Evolutionary conservation across 257 asterid species (phyloP).

Genomic region (Lycium barbarum): DNA sequence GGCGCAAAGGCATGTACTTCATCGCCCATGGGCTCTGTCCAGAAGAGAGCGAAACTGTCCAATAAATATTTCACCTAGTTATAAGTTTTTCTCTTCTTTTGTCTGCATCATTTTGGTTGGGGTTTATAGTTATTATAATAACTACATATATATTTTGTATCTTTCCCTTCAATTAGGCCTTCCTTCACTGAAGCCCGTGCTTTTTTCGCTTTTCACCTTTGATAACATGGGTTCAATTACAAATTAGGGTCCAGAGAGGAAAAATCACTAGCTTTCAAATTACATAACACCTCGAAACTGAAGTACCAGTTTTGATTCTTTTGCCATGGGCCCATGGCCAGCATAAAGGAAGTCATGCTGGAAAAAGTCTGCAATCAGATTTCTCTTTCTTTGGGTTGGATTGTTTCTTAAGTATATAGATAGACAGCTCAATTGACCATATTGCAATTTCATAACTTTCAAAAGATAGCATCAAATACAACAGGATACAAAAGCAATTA

Average conservation of each 20-base stretch:
- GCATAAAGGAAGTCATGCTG: neutral
- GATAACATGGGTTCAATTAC: neutral
- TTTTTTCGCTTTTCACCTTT: neutral
- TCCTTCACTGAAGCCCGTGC: neutral
- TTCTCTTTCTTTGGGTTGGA: neutral
- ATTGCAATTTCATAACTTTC: constrained; percentile 8
- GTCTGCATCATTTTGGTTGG: constrained; percentile 16
- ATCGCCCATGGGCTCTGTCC: neutral
- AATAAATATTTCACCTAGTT: neutral
- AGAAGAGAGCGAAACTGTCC: neutral
- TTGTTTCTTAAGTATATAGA: neutral
- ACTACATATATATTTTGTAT: neutral
- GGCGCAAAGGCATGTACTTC: neutral
- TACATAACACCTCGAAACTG: neutral
- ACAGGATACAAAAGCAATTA: constrained; percentile 5
- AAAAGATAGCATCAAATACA: neutral
- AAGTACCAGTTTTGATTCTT: neutral
- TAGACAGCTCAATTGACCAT: constrained; percentile 4
- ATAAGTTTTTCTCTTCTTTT: neutral
- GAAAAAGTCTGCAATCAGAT: neutral
- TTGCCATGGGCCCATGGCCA: neutral
- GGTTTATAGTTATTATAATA: neutral
- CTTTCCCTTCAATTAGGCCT: neutral
- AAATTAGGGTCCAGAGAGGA: too few species aligned
- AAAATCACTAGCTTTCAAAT: neutral